phyloP scores from a whole-genome alignment of 148 eudicot species.

The Selenicereus undatus region DNA sequence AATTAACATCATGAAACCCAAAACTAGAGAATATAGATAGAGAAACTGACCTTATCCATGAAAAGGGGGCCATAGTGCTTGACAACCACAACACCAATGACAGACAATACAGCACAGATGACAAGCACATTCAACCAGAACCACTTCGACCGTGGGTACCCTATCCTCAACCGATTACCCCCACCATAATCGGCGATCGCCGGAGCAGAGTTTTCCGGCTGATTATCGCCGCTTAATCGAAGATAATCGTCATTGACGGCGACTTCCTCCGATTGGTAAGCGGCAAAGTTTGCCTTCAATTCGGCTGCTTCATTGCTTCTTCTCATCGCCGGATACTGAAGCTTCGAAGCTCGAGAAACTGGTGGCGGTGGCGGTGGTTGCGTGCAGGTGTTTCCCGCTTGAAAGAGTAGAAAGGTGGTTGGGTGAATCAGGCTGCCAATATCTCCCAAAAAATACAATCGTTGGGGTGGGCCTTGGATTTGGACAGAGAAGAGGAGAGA shows the following conservation, averaged over 20 bases:
- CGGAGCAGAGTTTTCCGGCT: slow-evolving; percentile 8
- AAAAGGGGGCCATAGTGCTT: slow-evolving; percentile 21
- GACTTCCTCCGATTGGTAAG: background rate
- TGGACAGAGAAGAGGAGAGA: background rate
- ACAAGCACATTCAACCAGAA: slow-evolving; percentile 4
- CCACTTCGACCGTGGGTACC: slow-evolving; percentile 13
- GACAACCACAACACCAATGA: slow-evolving; percentile 13
- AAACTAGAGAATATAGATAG: background rate
- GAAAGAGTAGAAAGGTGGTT: too few species aligned
- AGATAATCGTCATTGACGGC: slow-evolving; percentile 15
- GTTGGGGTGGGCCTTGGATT: too few species aligned
- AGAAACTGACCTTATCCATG: slow-evolving; percentile 19
- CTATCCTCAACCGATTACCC: background rate
- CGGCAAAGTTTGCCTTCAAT: background rate
- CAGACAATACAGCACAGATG: slow-evolving; percentile 9
- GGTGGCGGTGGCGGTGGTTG: slow-evolving; percentile 3
- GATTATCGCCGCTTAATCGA: background rate
- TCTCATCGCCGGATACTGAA: background rate
- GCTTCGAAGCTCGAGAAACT: background rate
- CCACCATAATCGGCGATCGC: background rate
- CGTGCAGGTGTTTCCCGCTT: too few species aligned
- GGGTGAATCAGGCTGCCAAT: background rate
- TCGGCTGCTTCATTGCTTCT: background rate
- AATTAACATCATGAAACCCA: background rate
- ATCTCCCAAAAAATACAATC: too few species aligned